A percentile compares a stretch with the other conserved stretches of the same genome.
Evolutionary conservation across 345 rosid species (phyloP).

Genomic region (Populus pruinosa): DNA sequence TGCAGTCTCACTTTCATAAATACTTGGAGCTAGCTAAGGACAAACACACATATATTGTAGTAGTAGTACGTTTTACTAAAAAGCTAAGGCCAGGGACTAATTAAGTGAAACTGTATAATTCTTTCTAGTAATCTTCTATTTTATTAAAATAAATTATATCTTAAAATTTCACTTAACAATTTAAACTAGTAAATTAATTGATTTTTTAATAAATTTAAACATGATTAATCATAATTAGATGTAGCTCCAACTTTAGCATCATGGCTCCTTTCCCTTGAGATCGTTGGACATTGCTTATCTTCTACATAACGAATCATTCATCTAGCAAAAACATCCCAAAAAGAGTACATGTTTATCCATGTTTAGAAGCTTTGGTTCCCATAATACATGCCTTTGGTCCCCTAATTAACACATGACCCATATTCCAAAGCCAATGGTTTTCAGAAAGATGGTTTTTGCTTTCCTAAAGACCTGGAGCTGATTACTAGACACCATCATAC

Average conservation of each 20-base stretch:
- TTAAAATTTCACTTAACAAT: too few relatives aligned
- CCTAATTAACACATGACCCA: not conserved
- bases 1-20: not conserved
- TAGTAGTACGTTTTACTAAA: not conserved
- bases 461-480: not conserved
- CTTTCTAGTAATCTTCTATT: not conserved
- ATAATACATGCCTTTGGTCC: not conserved
- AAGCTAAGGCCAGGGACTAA: not conserved
- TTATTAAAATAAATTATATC: not conserved
- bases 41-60: too few relatives aligned
- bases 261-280: too few relatives aligned
- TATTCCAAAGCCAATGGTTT: not conserved
- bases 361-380: not conserved
- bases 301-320: too few relatives aligned
- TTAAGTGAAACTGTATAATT: not conserved
- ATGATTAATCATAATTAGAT: not conserved
- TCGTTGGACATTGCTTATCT: too few relatives aligned
- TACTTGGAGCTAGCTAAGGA: not conserved
- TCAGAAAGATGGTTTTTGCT: not conserved
- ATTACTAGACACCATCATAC: not conserved
- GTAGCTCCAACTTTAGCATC: too few relatives aligned
- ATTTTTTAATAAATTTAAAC: too few relatives aligned
- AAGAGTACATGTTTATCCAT: not conserved
- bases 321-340: too few relatives aligned
- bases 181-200: too few relatives aligned